A percentile compares a stretch with the other conserved stretches of the same genome.
These are phyloP conservation scores for Arthromyces matolae DNA, from an alignment of 768 basidiomycete species.

Conservation along the genomic window DNA sequence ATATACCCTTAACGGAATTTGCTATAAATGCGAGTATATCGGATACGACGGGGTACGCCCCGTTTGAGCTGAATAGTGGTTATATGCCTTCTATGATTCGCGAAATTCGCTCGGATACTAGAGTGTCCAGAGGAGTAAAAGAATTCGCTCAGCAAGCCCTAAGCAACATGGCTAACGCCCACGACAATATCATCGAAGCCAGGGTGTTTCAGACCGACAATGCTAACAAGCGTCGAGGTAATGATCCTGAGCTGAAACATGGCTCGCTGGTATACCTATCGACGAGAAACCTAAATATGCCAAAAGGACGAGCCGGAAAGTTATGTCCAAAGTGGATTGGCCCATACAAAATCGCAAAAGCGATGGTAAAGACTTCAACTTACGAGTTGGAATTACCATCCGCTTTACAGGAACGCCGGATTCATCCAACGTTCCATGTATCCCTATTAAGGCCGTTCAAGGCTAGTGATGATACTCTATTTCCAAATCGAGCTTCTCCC, in stretches of 20 bases:
- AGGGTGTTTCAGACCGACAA: neutral
- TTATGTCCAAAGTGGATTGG: neutral
- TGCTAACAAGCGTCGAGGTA: neutral
- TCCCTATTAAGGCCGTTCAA: too few relatives aligned
- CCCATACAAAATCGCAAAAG: neutral
- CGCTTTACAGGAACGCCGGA: neutral
- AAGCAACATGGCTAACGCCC: neutral
- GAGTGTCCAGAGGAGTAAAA: conserved; percentile 15
- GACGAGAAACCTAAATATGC: too few relatives aligned
- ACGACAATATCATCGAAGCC: neutral
- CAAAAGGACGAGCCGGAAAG: too few relatives aligned
- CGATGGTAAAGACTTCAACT: neutral
- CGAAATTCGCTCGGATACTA: neutral
- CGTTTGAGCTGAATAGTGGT: conserved; percentile 21
- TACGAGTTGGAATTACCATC: neutral
- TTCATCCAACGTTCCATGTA: neutral
- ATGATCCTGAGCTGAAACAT: too few relatives aligned
- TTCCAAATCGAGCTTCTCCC: too few relatives aligned
- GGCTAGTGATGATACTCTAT: too few relatives aligned
- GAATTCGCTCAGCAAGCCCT: conserved; percentile 17
- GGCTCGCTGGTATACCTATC: too few relatives aligned
- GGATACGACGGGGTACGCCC: too few relatives aligned
- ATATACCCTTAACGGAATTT: conserved; percentile 32
- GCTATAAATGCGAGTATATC: conserved; percentile 27
- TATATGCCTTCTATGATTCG: conserved; percentile 18